Evolutionary conservation across 306 rosid species (phyloP).

Genomic region (Pterocarpus macrocarpus): DNA sequence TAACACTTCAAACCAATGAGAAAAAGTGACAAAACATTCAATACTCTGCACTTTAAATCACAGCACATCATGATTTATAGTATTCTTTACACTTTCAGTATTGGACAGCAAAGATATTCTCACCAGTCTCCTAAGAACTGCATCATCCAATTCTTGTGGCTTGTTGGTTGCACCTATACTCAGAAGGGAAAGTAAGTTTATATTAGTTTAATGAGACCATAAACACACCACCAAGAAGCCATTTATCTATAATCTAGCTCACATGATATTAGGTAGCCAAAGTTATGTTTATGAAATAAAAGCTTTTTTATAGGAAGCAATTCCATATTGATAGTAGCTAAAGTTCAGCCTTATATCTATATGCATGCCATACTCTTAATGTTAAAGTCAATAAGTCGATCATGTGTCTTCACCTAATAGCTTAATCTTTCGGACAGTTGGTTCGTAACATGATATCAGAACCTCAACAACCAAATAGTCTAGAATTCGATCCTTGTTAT

Average conservation of each 20-base stretch:
- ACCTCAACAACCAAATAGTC: not conserved
- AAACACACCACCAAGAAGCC: conserved; percentile 28
- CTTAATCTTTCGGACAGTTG: not conserved
- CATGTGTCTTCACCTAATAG: not conserved
- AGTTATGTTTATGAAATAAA: conserved; percentile 10
- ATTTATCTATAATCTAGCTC: conserved; percentile 28
- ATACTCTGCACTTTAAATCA: conserved; percentile 7
- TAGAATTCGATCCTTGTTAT: not conserved
- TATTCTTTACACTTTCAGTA: conserved; percentile 20
- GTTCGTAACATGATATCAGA: not conserved
- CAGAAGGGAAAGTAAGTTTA: conserved; percentile 36
- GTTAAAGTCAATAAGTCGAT: not conserved
- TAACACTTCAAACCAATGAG: not conserved
- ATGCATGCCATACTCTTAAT: conserved; percentile 24
- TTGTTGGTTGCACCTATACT: conserved; percentile 93
- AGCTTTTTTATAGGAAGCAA: not conserved
- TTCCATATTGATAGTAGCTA: conserved; percentile 27
- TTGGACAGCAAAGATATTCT: conserved; percentile 44
- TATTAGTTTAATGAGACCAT: conserved; percentile 1
- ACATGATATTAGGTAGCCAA: conserved; percentile 9
- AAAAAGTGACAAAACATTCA: not conserved
- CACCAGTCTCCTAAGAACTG: conserved; percentile 97
- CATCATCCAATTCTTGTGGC: conserved; percentile 98
- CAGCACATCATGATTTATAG: conserved; percentile 21
- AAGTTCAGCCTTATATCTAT: conserved; percentile 23